Conservation (phyloP, 1,284 basidiomycete species). For the Agaricales sp. region DNA sequence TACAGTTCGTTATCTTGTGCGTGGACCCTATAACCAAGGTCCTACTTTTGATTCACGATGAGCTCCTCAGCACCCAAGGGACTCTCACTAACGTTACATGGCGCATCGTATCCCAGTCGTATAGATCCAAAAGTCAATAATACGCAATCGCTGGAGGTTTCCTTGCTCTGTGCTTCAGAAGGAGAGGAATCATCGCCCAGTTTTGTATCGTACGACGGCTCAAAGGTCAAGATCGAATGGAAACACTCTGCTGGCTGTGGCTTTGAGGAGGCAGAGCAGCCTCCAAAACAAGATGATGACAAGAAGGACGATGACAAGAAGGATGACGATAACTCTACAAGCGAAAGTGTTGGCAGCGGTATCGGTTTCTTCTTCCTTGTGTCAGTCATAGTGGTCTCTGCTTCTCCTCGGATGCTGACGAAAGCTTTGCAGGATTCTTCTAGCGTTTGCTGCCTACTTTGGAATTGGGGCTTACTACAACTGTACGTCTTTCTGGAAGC, state of each 20-base stretch:
- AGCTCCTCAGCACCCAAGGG: slow-evolving; percentile 35
- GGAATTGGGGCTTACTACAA: slow-evolving; percentile 32
- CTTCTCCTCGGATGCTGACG: slow-evolving; percentile 1
- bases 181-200: slow-evolving; percentile 30
- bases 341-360: slow-evolving; percentile 51
- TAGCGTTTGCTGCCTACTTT: slow-evolving; percentile 62
- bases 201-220: slow-evolving; percentile 52
- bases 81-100: slow-evolving; percentile 49
- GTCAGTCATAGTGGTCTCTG: slow-evolving; percentile 31
- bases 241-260: slow-evolving; percentile 39
- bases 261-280: slow-evolving; percentile 21
- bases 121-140: slow-evolving; percentile 25
- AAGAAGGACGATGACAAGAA: slow-evolving; percentile 23
- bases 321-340: slow-evolving; percentile 18
- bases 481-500: neutral
- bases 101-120: slow-evolving; percentile 46
- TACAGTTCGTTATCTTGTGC: slow-evolving; percentile 33
- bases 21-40: slow-evolving; percentile 18
- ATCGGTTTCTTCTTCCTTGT: slow-evolving; percentile 77
- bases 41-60: slow-evolving; percentile 8
- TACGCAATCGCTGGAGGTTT: slow-evolving; percentile 50
- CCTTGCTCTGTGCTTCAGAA: slow-evolving; percentile 42
- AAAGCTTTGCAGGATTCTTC: slow-evolving; percentile 38
- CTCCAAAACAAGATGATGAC: slow-evolving; percentile 23
- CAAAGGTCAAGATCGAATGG: slow-evolving; percentile 49